Evolutionary conservation across 1,284 basidiomycete species (phyloP).

Genomic region (Moniliophthora roreri): DNA sequence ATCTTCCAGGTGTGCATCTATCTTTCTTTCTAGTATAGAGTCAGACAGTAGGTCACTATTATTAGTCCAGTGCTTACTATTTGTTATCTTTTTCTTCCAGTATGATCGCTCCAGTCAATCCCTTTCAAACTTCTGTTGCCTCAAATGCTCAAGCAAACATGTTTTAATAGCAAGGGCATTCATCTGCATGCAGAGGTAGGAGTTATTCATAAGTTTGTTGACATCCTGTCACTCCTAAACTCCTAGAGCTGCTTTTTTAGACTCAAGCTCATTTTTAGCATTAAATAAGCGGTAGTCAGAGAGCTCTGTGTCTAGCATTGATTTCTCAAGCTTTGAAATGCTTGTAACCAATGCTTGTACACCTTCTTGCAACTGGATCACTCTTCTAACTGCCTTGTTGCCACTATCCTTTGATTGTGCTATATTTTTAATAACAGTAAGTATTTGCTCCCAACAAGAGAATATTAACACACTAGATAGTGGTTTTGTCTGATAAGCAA

Average conservation of each 20-base stretch:
- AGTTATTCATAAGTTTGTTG: not conserved
- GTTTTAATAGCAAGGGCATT: not conserved
- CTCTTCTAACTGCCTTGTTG: not conserved
- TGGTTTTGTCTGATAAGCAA: slow-evolving; percentile 17
- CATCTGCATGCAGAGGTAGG: not conserved
- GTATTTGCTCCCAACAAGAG: too few species aligned
- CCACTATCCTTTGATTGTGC: not conserved
- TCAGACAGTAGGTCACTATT: too few species aligned
- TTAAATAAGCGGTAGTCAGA: not conserved
- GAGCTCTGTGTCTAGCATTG: too few species aligned
- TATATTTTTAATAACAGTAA: not conserved
- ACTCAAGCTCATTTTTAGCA: not conserved
- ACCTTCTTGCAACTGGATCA: not conserved
- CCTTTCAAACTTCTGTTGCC: slow-evolving; percentile 3
- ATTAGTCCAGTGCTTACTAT: too few species aligned
- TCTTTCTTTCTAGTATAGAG: not conserved
- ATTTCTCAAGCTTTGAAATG: too few species aligned
- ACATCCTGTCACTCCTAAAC: too few species aligned
- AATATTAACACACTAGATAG: slow-evolving; percentile 14
- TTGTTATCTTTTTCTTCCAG: too few species aligned
- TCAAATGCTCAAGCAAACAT: too few species aligned
- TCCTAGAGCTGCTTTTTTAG: not conserved
- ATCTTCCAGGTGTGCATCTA: not conserved
- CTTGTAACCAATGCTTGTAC: too few species aligned
- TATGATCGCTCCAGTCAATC: not conserved